These are phyloP conservation scores for Populus simonii DNA, from an alignment of 345 rosid genomes.

Conservation along the genomic window DNA sequence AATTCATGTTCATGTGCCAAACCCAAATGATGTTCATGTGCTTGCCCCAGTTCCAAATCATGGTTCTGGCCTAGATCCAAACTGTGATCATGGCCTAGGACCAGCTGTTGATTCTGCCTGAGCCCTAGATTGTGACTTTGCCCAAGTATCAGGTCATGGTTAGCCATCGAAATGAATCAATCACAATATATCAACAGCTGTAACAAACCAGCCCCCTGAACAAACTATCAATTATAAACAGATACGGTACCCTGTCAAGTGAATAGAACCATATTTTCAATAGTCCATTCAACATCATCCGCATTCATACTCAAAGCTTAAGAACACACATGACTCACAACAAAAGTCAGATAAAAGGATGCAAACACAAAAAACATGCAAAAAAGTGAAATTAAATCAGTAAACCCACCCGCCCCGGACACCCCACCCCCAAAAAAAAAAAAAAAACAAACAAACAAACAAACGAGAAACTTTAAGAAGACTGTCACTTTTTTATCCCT, in stretches of 20 bases:
- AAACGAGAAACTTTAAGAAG: neutral
- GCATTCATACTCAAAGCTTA: neutral
- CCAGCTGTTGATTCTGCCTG: constrained; percentile 64
- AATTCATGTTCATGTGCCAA: constrained; percentile 64
- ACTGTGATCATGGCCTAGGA: constrained; percentile 60
- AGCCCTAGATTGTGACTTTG: constrained; percentile 57
- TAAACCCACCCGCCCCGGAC: too few species aligned
- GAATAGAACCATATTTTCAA: neutral
- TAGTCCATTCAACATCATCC: neutral
- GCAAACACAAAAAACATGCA: neutral
- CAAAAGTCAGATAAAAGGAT: neutral
- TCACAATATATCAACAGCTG: neutral
- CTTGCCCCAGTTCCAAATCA: constrained; percentile 59
- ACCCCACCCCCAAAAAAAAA: too few species aligned
- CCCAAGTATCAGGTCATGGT: constrained; percentile 76
- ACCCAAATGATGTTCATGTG: constrained; percentile 57
- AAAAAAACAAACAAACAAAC: too few species aligned
- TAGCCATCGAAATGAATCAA: constrained; percentile 48
- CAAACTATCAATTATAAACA: neutral
- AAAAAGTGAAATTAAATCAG: neutral
- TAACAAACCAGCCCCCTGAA: constrained; percentile 4
- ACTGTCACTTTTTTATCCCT: neutral
- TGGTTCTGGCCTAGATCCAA: constrained; percentile 62
- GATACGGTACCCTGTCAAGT: neutral
- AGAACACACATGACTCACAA: neutral